Evolutionary conservation across 2,329 filamentous ascomycete genomes (phyloP).

Genomic region (Ceratocystis cacaofunesta): DNA sequence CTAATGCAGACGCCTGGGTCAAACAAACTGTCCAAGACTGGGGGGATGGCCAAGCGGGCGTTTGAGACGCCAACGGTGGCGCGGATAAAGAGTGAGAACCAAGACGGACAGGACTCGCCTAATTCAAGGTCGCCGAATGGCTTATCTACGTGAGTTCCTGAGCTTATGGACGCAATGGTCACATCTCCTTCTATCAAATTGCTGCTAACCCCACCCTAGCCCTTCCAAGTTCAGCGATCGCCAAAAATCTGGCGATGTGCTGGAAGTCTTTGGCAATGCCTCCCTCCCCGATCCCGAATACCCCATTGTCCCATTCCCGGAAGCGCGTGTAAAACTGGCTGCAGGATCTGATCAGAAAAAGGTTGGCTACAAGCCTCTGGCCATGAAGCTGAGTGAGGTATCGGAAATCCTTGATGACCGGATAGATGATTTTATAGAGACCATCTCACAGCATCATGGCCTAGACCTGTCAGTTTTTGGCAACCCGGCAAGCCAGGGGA

Average conservation of each 20-base stretch:
- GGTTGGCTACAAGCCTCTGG: conserved; percentile 78
- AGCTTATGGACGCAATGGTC: neutral
- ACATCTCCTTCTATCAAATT: neutral
- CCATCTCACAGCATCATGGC: conserved; percentile 58
- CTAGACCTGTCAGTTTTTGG: conserved; percentile 72
- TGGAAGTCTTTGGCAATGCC: conserved; percentile 56
- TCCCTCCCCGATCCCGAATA: conserved; percentile 52
- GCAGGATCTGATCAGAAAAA: conserved; percentile 83
- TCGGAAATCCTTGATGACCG: conserved; percentile 89
- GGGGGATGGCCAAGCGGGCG: conserved; percentile 25
- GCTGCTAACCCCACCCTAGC: conserved; percentile 23
- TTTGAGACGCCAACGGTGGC: conserved; percentile 34
- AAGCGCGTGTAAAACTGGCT: conserved; percentile 68
- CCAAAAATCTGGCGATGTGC: conserved; percentile 60
- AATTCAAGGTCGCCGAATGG: conserved; percentile 24
- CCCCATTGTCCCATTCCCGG: conserved; percentile 55
- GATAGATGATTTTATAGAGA: conserved; percentile 73
- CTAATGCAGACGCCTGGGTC: conserved; percentile 44
- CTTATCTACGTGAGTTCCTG: conserved; percentile 9
- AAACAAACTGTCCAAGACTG: conserved; percentile 19
- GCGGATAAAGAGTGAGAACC: conserved; percentile 30
- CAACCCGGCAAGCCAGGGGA: conserved; percentile 72
- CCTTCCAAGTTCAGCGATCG: conserved; percentile 60
- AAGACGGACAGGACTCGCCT: conserved; percentile 29
- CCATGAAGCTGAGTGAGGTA: conserved; percentile 85